Evolutionary conservation across 2,329 filamentous ascomycete genomes (phyloP), one percentile per base, ranked within the genome.

Genomic region (Verticillium tricorpus): DNA sequence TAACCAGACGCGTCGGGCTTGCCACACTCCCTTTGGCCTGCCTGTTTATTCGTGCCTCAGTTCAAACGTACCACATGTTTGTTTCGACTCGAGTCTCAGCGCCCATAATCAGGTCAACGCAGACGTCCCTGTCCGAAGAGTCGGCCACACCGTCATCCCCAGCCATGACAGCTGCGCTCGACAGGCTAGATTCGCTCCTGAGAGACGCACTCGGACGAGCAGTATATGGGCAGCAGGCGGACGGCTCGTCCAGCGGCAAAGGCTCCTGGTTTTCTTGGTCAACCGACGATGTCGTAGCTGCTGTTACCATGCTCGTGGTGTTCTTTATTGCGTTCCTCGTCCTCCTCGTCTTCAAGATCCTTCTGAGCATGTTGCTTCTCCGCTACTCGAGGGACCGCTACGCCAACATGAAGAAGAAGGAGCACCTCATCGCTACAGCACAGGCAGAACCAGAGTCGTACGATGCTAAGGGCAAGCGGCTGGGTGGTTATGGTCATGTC

Each of bases 1-100:
- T 99, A 2, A 97, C 92, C 4, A 91, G 93, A 62, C 87, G 95
- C 19, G 85, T 99, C 0, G 95, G 95, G 1, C 81, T 99, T 1
- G 95, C 95, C 0, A 89, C 98, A 34, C 90, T 99, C 56, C 95
- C 95, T 0, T 82, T 99, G 0, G 94, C 93, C 1, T 98, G 93
- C 68, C 87, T 99, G 57, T 97, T 99, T 76, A 95, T 99, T 73
- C 88, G 96, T 54, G 92, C 96, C 56, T 93, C 92, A 1, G 85
- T 98, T 54, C 95, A 99, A 73, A 97, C 94, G 7, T 99, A 98
- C 75, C 91, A 97, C 76, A 98, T 98, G 94, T 96, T 98, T 71
- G 84, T 98, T 15, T 91, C 93, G 3, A 93, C 92, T 0, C 89
- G 96, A 69, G 82, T 97, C 37, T 90, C 92, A 0, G 85, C 90